These are phyloP conservation scores for Erodium maritimum DNA, from an alignment of 345 rosid genomes.

Conservation along the genomic window DNA sequence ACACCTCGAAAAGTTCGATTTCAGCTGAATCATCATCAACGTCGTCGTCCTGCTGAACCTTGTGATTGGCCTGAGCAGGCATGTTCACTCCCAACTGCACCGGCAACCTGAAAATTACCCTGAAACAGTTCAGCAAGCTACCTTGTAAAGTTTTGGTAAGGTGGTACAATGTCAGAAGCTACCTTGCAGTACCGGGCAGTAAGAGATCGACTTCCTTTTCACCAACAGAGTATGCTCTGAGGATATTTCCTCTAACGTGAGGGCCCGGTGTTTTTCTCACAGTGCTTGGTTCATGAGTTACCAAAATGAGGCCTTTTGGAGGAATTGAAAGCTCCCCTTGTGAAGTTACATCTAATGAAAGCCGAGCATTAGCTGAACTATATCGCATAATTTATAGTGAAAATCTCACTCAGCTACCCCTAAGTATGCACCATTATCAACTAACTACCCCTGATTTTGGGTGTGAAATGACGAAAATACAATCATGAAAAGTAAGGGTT, in stretches of 20 bases:
- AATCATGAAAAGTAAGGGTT: too few relatives aligned
- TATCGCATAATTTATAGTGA: too few relatives aligned
- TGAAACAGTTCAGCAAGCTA: background rate
- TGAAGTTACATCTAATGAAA: conserved; percentile 26
- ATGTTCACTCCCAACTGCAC: too few relatives aligned
- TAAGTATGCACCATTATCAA: too few relatives aligned
- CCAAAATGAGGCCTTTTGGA: conserved; percentile 51
- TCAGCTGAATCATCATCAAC: conserved; percentile 30
- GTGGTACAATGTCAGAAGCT: background rate
- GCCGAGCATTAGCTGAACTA: conserved; percentile 8
- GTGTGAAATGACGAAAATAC: too few relatives aligned
- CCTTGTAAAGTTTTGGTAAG: background rate
- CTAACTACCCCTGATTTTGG: too few relatives aligned
- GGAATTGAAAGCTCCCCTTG: conserved; percentile 46
- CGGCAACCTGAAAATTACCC: too few relatives aligned
- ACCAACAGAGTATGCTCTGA: conserved; percentile 59
- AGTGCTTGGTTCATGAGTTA: conserved; percentile 62
- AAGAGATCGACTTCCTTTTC: conserved; percentile 82
- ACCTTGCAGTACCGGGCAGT: conserved; percentile 82
- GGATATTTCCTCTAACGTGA: conserved; percentile 70
- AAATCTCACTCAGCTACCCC: too few relatives aligned
- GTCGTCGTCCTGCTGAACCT: conserved; percentile 31
- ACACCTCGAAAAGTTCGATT: conserved; percentile 59
- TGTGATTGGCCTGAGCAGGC: conserved; percentile 69
- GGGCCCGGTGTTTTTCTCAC: conserved; percentile 69